Evolutionary conservation across 2,329 filamentous ascomycete genomes (phyloP).

Genomic region (Epichloe baconii): DNA sequence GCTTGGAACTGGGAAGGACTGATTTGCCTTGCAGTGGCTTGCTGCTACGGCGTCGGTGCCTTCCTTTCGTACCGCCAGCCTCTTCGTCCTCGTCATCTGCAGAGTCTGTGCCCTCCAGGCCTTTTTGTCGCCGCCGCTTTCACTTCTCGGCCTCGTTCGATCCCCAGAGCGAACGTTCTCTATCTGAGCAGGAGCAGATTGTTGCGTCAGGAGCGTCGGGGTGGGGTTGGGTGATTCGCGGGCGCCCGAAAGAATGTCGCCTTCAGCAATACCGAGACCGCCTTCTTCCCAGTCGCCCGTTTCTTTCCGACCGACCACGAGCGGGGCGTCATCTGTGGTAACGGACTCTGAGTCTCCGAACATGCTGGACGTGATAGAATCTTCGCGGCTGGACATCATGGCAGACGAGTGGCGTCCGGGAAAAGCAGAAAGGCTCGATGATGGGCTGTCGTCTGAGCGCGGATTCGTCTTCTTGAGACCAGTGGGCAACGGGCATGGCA

Average conservation of each 20-base stretch:
- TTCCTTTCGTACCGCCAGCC: constrained; percentile 40
- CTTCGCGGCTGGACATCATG: constrained; percentile 70
- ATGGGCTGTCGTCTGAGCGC: constrained; percentile 68
- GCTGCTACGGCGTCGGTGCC: constrained; percentile 34
- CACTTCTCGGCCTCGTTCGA: constrained; percentile 59
- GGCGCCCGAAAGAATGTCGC: constrained; percentile 28
- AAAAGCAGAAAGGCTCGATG: constrained; percentile 62
- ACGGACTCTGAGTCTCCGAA: constrained; percentile 78
- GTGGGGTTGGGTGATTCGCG: constrained; percentile 29
- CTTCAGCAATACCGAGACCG: constrained; percentile 66
- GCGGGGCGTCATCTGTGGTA: constrained; percentile 63
- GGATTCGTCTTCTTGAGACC: constrained; percentile 51
- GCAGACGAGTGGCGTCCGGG: constrained; percentile 58
- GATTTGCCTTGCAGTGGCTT: constrained; percentile 30
- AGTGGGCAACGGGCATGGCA: constrained; percentile 48
- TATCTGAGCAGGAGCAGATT: constrained; percentile 52
- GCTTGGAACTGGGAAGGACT: constrained; percentile 65
- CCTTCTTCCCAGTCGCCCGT: constrained; percentile 69
- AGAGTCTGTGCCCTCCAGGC: constrained; percentile 65
- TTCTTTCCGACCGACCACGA: constrained; percentile 60
- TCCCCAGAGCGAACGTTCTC: constrained; percentile 54
- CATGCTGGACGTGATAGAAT: constrained; percentile 78
- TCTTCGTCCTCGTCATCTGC: constrained; percentile 95
- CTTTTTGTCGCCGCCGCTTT: constrained; percentile 59
- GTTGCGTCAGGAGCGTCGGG: constrained; percentile 43